Percentiles rank a stretch among this genome's conserved stretches.
These are phyloP conservation scores for Sphaerosporella brunnea DNA, from an alignment of 495 filamentous ascomycete genomes.

Conservation along the genomic window DNA sequence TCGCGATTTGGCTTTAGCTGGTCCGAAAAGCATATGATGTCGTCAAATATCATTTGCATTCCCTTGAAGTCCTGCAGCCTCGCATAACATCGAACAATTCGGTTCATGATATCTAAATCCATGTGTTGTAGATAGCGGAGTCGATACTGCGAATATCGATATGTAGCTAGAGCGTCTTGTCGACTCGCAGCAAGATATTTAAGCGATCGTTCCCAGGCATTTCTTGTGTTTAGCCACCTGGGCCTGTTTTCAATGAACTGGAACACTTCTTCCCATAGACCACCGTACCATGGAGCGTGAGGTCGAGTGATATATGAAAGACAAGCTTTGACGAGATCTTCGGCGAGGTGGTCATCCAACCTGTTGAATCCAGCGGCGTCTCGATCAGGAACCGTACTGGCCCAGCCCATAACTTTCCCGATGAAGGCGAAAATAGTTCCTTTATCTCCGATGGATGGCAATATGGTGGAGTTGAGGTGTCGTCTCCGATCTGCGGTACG, in stretches of 20 bases:
- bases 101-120: slow-evolving; percentile 23
- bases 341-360: slow-evolving; percentile 1
- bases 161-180: neutral
- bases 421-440: neutral
- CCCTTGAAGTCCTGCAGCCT: slow-evolving; percentile 28
- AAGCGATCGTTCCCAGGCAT: neutral
- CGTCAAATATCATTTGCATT: slow-evolving; percentile 36
- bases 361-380: neutral
- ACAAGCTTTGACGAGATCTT: slow-evolving; percentile 3
- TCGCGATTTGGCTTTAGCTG: slow-evolving; percentile 27
- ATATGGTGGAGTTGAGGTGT: neutral
- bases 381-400: neutral
- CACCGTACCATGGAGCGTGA: neutral
- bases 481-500: neutral
- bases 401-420: neutral
- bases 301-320: slow-evolving; percentile 2
- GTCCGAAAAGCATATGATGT: slow-evolving; percentile 31
- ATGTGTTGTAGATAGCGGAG: neutral
- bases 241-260: neutral
- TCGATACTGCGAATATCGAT: neutral
- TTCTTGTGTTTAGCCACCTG: neutral
- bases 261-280: slow-evolving; percentile 1
- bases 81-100: slow-evolving; percentile 31
- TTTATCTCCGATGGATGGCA: neutral
- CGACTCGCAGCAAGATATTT: neutral